Conservation (phyloP, 768 basidiomycete genomes). For the Amanita polypyramis region DNA sequence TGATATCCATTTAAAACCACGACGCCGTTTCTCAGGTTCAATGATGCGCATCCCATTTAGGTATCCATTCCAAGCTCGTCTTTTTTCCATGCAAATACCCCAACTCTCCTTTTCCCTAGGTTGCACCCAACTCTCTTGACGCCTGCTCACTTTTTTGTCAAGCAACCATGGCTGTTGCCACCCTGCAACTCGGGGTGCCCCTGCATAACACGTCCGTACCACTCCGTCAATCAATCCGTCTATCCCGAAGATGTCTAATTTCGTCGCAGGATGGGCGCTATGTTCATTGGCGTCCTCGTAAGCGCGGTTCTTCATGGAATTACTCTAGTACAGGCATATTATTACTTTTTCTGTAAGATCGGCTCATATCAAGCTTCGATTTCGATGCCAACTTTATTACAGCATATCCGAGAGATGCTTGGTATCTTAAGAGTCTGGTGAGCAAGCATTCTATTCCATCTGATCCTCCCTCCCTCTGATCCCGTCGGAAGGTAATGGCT, state of each 20-base stretch:
- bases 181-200: slow-evolving; percentile 16
- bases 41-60: too few species aligned
- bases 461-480: not conserved
- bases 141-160: not conserved
- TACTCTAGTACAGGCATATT: slow-evolving; percentile 34
- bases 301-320: slow-evolving; percentile 31
- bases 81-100: too few species aligned
- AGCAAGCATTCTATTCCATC: slow-evolving; percentile 8
- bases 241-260: slow-evolving; percentile 4
- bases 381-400: not conserved
- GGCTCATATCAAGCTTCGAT: not conserved
- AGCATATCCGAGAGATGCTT: slow-evolving; percentile 30
- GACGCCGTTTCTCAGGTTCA: too few species aligned
- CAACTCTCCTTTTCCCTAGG: not conserved
- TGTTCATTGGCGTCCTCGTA: slow-evolving; percentile 31
- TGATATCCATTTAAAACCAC: too few species aligned
- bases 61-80: too few species aligned
- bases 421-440: slow-evolving; percentile 31
- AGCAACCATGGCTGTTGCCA: slow-evolving; percentile 12
- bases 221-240: not conserved
- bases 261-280: slow-evolving; percentile 28
- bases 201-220: slow-evolving; percentile 25
- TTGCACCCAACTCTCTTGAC: not conserved
- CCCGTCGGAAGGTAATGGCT: slow-evolving; percentile 23
- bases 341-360: slow-evolving; percentile 30